phyloP scores from a whole-genome alignment of 148 eudicot genomes.

The Diospyros lotus region DNA sequence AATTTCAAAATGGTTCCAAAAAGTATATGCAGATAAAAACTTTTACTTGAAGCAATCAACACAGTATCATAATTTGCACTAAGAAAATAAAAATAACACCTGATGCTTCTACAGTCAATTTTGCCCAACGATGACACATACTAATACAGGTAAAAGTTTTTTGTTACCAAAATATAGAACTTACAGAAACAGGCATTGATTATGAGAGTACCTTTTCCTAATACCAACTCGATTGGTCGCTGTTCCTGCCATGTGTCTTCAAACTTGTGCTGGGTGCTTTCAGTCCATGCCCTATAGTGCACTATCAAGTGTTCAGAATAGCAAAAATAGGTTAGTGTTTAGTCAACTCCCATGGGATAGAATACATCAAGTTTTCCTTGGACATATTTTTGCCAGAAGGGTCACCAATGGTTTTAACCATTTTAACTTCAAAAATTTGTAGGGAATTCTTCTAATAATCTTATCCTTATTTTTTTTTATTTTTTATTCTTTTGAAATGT shows the following conservation, averaged over 20 bases:
- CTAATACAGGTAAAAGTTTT: not conserved
- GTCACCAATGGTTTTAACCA: not conserved
- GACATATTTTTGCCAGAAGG: not conserved
- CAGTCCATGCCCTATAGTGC: constrained; percentile 94
- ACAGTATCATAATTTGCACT: not conserved
- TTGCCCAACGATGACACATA: not conserved
- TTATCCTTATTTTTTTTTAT: not conserved
- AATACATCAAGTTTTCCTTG: not conserved
- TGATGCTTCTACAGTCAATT: not conserved
- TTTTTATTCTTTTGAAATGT: not conserved
- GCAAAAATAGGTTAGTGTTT: constrained; percentile 1
- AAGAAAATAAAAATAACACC: not conserved
- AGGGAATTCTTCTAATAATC: not conserved
- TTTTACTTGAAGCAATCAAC: not conserved
- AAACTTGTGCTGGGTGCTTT: constrained; percentile 87
- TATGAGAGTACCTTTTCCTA: constrained; percentile 73
- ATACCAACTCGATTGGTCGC: constrained; percentile 69
- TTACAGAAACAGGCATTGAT: not conserved
- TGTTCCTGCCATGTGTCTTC: constrained; percentile 98
- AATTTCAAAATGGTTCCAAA: constrained; percentile 1
- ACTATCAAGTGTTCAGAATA: constrained; percentile 34
- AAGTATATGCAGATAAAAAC: not conserved
- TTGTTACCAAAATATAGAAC: not conserved
- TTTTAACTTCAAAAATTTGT: not conserved
- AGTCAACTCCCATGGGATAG: not conserved